Evolutionary conservation across 1,139 yeast genomes (phyloP).

Genomic region (Geotrichum bryndzae): DNA sequence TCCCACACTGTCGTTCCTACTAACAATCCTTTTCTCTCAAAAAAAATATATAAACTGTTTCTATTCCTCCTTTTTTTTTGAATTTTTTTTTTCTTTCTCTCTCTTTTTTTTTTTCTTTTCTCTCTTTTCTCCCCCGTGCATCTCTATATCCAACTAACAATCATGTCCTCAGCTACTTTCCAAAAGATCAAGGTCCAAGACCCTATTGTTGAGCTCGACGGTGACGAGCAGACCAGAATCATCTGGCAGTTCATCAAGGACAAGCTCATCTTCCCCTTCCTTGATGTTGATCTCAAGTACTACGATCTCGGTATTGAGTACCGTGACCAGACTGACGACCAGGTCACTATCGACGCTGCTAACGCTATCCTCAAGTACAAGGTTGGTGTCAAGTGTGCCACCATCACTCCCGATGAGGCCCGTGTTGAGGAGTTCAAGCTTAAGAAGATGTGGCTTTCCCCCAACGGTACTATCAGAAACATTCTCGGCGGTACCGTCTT

Average conservation of each 20-base stretch:
- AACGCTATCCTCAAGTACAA: slow-evolving; percentile 81
- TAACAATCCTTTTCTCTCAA: not conserved
- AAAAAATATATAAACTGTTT: slow-evolving; percentile 22
- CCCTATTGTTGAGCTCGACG: slow-evolving; percentile 94
- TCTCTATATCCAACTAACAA: not conserved
- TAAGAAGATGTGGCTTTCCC: slow-evolving; percentile 96
- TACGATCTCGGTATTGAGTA: slow-evolving; percentile 81
- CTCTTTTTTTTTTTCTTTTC: slow-evolving; percentile 1
- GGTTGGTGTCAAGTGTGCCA: slow-evolving; percentile 95
- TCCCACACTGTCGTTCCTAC: not conserved
- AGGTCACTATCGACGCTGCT: slow-evolving; percentile 86
- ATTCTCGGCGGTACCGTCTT: slow-evolving; percentile 93
- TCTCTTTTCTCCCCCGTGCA: not conserved
- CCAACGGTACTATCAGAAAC: slow-evolving; percentile 94
- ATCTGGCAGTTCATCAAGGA: slow-evolving; percentile 80
- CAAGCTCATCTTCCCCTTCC: slow-evolving; percentile 74
- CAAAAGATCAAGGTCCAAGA: slow-evolving; percentile 70
- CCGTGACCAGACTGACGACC: slow-evolving; percentile 82
- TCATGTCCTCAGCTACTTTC: slow-evolving; percentile 21
- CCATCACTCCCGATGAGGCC: slow-evolving; percentile 95
- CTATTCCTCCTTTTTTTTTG: slow-evolving; percentile 23
- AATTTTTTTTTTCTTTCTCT: slow-evolving; percentile 4
- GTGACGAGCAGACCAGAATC: slow-evolving; percentile 93
- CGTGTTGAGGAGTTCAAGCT: slow-evolving; percentile 83
- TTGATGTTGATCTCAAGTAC: slow-evolving; percentile 84